phyloP scores from a whole-genome alignment of 2,329 filamentous ascomycete genomes.

The Chalaropsis ovoidea region DNA sequence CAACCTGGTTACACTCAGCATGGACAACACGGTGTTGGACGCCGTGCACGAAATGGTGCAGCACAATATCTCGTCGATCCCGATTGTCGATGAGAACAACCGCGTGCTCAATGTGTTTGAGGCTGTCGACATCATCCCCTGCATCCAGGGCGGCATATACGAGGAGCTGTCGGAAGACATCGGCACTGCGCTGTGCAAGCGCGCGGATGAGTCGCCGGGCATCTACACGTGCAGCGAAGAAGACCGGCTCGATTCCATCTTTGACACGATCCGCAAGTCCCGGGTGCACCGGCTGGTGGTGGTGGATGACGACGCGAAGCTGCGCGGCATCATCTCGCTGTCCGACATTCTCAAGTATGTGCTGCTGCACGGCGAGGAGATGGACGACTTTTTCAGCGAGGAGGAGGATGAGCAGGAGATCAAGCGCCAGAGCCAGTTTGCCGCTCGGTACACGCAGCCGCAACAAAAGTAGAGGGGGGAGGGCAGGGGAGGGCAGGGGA shows the following conservation, averaged over 20 bases:
- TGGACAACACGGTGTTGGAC: slow-evolving; percentile 86
- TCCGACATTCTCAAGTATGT: slow-evolving; percentile 97
- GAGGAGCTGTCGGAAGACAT: slow-evolving; percentile 80
- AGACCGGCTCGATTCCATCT: slow-evolving; percentile 88
- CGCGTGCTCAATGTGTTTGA: slow-evolving; percentile 92
- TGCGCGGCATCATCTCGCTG: slow-evolving; percentile 82
- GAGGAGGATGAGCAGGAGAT: slow-evolving; percentile 26
- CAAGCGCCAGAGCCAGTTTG: slow-evolving; percentile 20
- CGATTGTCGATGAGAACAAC: slow-evolving; percentile 70
- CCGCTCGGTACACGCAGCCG: slow-evolving; percentile 18
- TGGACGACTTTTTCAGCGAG: slow-evolving; percentile 31
- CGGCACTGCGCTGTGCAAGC: slow-evolving; percentile 77
- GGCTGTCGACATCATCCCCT: slow-evolving; percentile 89
- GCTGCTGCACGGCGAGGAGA: slow-evolving; percentile 63
- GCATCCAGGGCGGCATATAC: slow-evolving; percentile 87
- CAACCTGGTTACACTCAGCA: slow-evolving; percentile 68
- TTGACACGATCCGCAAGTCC: slow-evolving; percentile 91
- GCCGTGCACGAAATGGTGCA: slow-evolving; percentile 90
- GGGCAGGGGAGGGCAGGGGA: too few species aligned
- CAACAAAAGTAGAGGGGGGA: slow-evolving; percentile 19
- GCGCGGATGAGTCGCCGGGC: slow-evolving; percentile 82
- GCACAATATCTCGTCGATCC: slow-evolving; percentile 87
- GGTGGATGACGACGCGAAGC: slow-evolving; percentile 76
- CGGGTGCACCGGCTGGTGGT: slow-evolving; percentile 88
- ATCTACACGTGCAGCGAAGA: slow-evolving; percentile 93